phyloP scores from a whole-genome alignment of 768 basidiomycete species.

The Boletus rubroflammeus region DNA sequence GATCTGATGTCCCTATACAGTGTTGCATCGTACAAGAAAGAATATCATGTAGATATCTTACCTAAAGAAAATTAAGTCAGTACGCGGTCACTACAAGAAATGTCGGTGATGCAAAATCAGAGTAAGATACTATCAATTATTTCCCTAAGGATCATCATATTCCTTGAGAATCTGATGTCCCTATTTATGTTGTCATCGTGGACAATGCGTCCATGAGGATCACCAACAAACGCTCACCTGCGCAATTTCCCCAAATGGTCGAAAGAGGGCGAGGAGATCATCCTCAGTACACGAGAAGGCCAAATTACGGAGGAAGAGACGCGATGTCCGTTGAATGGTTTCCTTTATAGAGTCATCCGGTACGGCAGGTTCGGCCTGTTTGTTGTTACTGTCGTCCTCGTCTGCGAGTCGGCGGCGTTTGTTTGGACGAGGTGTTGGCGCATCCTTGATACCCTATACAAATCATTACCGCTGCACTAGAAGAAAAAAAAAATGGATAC shows the following conservation, averaged over 20 bases:
- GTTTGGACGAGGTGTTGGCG: constrained; percentile 62
- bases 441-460: constrained; percentile 61
- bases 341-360: constrained; percentile 34
- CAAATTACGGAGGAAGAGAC: constrained; percentile 94
- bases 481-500: not conserved
- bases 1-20: constrained; percentile 57
- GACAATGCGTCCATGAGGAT: constrained; percentile 4
- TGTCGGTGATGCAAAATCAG: constrained; percentile 12
- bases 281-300: constrained; percentile 75
- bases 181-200: constrained; percentile 42
- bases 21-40: not conserved
- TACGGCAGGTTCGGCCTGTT: constrained; percentile 4
- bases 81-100: not conserved
- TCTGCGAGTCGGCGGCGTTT: constrained; percentile 65
- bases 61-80: constrained; percentile 14
- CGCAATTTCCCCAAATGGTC: constrained; percentile 63
- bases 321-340: constrained; percentile 68
- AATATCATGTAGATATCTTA: not conserved
- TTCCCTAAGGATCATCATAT: constrained; percentile 36
- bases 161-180: constrained; percentile 47
- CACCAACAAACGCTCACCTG: constrained; percentile 53
- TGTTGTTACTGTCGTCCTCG: constrained; percentile 35
- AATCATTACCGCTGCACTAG: constrained; percentile 3
- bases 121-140: constrained; percentile 56
- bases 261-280: constrained; percentile 66